phyloP scores from a whole-genome alignment of 1,139 yeast genomes.

The Sugiyamaella novakii region DNA sequence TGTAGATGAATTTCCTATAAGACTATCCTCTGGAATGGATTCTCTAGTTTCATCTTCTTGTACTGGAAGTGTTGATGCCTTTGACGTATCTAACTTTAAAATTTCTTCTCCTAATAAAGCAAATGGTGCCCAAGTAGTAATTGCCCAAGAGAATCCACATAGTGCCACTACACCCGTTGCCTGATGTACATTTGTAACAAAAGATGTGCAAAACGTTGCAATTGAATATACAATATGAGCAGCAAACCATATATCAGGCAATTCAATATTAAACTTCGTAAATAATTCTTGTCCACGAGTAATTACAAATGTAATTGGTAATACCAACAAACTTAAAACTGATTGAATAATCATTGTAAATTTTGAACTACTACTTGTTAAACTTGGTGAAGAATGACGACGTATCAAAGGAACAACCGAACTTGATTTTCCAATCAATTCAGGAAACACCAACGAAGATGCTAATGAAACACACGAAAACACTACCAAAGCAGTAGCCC shows the following conservation, averaged over 20 bases:
- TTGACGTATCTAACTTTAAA: constrained; percentile 24
- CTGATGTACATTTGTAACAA: constrained; percentile 34
- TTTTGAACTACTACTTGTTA: constrained; percentile 14
- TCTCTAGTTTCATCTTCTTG: constrained; percentile 3
- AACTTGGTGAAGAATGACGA: constrained; percentile 19
- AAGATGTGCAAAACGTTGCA: constrained; percentile 39
- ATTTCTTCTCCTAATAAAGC: constrained; percentile 46
- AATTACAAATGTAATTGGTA: constrained; percentile 6
- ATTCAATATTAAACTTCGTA: constrained; percentile 19
- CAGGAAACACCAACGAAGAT: constrained; percentile 41
- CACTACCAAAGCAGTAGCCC: constrained; percentile 43
- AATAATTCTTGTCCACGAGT: constrained; percentile 14
- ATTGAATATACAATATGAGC: constrained; percentile 43
- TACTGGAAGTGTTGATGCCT: not conserved
- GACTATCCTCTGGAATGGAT: constrained; percentile 4
- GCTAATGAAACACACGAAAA: constrained; percentile 43
- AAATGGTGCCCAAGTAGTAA: constrained; percentile 48
- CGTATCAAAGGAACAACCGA: constrained; percentile 11
- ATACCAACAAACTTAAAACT: constrained; percentile 11
- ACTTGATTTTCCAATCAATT: constrained; percentile 21
- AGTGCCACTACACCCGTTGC: constrained; percentile 42
- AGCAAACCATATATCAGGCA: constrained; percentile 39
- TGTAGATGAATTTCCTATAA: constrained; percentile 10
- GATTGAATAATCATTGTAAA: constrained; percentile 7
- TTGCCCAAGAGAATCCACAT: constrained; percentile 47